These are phyloP conservation scores for Penicillium expansum DNA, from an alignment of 2,329 filamentous ascomycete genomes.

Conservation along the genomic window DNA sequence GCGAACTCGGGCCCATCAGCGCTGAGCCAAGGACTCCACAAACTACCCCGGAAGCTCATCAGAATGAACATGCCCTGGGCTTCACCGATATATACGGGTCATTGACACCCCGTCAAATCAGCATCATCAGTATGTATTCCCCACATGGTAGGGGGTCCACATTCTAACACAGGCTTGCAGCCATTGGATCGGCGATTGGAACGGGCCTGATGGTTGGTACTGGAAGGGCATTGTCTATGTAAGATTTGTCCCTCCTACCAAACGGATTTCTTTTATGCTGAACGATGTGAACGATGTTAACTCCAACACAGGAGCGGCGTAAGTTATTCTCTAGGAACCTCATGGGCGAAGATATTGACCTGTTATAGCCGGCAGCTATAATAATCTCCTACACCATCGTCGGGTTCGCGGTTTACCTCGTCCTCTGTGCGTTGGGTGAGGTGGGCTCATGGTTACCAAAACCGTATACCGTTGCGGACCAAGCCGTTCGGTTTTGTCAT, in stretches of 20 bases:
- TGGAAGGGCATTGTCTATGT: slow-evolving; percentile 30
- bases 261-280: not conserved
- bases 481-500: slow-evolving; percentile 74
- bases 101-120: slow-evolving; percentile 21
- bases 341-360: not conserved
- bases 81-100: slow-evolving; percentile 23
- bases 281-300: slow-evolving; percentile 2
- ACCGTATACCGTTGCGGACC: slow-evolving; percentile 72
- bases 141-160: not conserved
- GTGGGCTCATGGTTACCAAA: slow-evolving; percentile 79
- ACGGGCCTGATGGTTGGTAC: slow-evolving; percentile 33
- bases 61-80: slow-evolving; percentile 12
- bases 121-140: slow-evolving; percentile 24
- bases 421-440: slow-evolving; percentile 75
- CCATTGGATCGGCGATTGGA: slow-evolving; percentile 33
- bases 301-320: slow-evolving; percentile 27
- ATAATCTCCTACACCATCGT: slow-evolving; percentile 39
- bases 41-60: not conserved
- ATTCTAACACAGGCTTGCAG: slow-evolving; percentile 17
- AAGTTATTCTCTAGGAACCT: slow-evolving; percentile 6
- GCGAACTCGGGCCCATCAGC: not conserved
- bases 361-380: slow-evolving; percentile 32
- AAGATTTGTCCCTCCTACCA: slow-evolving; percentile 3
- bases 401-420: slow-evolving; percentile 63
- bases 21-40: not conserved